A percentile compares a stretch with the other conserved stretches of the same genome.
These are phyloP conservation scores for Ophiostoma quercus DNA, from an alignment of 2,329 filamentous ascomycete genomes.

Conservation along the genomic window DNA sequence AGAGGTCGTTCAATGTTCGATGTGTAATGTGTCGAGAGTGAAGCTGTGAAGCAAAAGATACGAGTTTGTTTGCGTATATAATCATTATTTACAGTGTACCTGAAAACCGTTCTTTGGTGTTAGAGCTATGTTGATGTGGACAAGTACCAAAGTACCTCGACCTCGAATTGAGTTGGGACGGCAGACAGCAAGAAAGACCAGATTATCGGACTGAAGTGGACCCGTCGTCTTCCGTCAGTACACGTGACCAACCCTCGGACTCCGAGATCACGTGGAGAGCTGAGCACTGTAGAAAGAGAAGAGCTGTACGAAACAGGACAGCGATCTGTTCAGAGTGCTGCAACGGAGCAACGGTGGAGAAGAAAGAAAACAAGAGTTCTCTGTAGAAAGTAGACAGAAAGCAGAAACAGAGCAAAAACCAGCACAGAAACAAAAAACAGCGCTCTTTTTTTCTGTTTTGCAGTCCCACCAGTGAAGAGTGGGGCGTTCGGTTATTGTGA, in stretches of 20 bases:
- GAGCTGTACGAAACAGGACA: neutral
- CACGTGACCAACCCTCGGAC: constrained; percentile 14
- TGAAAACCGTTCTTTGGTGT: neutral
- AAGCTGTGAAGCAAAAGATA: too few relatives aligned
- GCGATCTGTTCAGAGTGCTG: neutral
- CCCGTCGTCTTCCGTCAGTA: neutral
- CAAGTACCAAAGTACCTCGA: neutral
- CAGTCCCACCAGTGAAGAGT: constrained; percentile 13
- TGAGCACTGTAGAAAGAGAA: neutral
- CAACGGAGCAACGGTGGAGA: neutral
- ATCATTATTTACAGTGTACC: neutral
- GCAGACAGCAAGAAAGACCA: neutral
- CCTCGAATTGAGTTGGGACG: neutral
- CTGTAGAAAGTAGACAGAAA: too few relatives aligned
- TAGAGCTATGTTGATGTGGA: neutral
- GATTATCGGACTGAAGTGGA: constrained; percentile 8
- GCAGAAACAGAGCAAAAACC: too few relatives aligned
- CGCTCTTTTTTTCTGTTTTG: constrained; percentile 3
- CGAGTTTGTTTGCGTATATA: neutral
- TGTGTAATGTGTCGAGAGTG: neutral
- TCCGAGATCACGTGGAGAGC: constrained; percentile 16
- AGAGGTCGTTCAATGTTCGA: neutral
- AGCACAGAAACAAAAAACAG: constrained; percentile 1
- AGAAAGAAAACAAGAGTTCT: neutral
- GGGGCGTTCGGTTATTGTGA: constrained; percentile 26